These are phyloP conservation scores for Calonectria hawksworthii DNA, from an alignment of 2,329 filamentous ascomycete species.

Conservation along the genomic window DNA sequence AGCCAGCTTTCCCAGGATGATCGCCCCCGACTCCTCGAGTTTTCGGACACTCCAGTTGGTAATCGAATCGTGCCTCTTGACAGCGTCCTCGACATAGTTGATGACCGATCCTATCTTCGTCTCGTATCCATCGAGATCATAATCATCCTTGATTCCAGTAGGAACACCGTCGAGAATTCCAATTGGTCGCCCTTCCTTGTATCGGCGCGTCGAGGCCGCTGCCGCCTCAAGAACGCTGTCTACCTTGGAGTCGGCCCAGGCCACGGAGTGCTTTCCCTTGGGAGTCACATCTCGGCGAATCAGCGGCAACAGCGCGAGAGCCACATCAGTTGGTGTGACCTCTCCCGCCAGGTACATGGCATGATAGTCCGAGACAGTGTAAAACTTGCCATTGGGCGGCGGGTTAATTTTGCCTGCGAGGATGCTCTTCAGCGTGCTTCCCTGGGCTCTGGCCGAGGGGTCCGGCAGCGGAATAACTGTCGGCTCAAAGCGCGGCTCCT, in stretches of 20 bases:
- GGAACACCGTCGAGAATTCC: constrained; percentile 80
- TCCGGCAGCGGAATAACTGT: constrained; percentile 55
- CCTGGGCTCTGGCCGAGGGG: constrained; percentile 44
- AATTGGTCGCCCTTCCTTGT: constrained; percentile 68
- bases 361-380: constrained; percentile 61
- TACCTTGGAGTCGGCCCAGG: constrained; percentile 60
- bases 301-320: constrained; percentile 59
- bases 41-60: constrained; percentile 81
- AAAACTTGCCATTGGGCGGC: constrained; percentile 52
- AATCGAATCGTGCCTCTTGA: constrained; percentile 50
- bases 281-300: constrained; percentile 56
- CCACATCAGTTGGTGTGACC: constrained; percentile 62
- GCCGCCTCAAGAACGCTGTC: constrained; percentile 59
- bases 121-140: constrained; percentile 80
- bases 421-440: constrained; percentile 17
- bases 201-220: constrained; percentile 59
- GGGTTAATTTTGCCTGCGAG: constrained; percentile 35
- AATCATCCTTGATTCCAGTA: constrained; percentile 82
- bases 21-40: constrained; percentile 77
- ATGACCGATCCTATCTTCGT: constrained; percentile 74
- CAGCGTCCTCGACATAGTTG: constrained; percentile 66
- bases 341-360: constrained; percentile 59
- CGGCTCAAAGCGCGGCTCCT: constrained; percentile 62
- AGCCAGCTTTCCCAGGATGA: constrained; percentile 79
- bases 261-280: constrained; percentile 56